These are phyloP conservation scores for Spongiforma sp. DNA, from an alignment of 1,284 basidiomycete species.

Conservation along the genomic window DNA sequence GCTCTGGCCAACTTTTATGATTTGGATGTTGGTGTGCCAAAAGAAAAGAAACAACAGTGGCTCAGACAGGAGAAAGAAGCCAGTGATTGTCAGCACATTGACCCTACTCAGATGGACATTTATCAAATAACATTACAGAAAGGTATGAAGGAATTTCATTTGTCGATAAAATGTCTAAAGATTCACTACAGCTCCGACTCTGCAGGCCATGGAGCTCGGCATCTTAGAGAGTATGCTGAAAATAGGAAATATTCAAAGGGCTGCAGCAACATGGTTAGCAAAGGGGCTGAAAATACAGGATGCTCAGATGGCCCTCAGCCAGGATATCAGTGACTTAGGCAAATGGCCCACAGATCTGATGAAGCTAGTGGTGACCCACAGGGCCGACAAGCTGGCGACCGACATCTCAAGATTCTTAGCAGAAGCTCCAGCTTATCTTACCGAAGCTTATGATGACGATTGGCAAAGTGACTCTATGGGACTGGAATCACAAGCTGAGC, in stretches of 20 bases:
- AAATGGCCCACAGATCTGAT: background rate
- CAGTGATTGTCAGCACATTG: background rate
- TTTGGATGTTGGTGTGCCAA: background rate
- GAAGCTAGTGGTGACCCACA: background rate
- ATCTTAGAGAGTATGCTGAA: background rate
- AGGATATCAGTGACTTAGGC: background rate
- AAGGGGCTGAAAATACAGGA: background rate
- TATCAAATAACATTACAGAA: background rate
- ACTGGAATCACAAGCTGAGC: background rate
- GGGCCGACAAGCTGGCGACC: background rate
- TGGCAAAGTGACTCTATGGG: background rate
- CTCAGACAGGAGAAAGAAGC: background rate
- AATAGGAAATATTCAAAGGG: background rate
- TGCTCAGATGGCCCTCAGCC: background rate
- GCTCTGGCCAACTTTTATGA: background rate
- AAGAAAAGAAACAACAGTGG: background rate
- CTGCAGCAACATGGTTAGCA: background rate
- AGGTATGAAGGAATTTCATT: background rate
- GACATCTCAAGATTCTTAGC: background rate
- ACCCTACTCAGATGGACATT: background rate
- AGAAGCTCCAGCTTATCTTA: background rate
- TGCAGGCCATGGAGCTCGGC: background rate
- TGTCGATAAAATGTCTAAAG: background rate
- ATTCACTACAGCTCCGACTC: background rate
- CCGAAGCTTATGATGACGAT: background rate